A percentile compares a stretch with the other conserved stretches of the same genome.
These are phyloP conservation scores for Mycosphaerelloides madeirae DNA, from an alignment of 2,329 filamentous ascomycete species.

Conservation along the genomic window DNA sequence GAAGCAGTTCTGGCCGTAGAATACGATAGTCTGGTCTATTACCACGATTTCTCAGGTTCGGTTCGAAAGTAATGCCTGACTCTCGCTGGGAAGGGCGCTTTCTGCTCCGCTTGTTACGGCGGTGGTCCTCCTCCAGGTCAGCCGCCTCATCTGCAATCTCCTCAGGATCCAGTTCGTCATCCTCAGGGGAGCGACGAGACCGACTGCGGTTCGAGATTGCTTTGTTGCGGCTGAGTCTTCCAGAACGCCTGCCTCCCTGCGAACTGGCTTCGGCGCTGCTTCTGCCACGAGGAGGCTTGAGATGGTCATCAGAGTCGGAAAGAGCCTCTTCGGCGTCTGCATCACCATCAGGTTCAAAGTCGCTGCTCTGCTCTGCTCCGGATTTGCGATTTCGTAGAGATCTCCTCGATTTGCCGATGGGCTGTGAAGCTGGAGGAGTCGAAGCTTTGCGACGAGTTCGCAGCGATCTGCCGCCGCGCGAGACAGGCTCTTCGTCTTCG, in stretches of 20 bases:
- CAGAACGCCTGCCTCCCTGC: conserved; percentile 45
- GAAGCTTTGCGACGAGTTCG: conserved; percentile 28
- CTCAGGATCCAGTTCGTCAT: conserved; percentile 44
- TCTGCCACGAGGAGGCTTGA: conserved; percentile 41
- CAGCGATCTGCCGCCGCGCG: conserved; percentile 41
- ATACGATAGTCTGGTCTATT: conserved; percentile 83
- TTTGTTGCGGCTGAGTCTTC: conserved; percentile 45
- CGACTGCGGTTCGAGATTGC: conserved; percentile 45
- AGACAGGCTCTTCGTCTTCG: conserved; percentile 53
- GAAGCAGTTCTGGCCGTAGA: conserved; percentile 65
- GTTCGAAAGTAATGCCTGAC: conserved; percentile 34
- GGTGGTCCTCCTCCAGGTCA: conserved; percentile 52
- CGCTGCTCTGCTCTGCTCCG: conserved; percentile 53
- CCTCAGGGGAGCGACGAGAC: conserved; percentile 40
- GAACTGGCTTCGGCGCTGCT: conserved; percentile 42
- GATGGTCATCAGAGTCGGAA: conserved; percentile 47
- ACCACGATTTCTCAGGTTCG: conserved; percentile 57
- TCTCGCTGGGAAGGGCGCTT: conserved; percentile 21
- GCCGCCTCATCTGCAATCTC: conserved; percentile 54
- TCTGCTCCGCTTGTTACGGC: conserved; percentile 33
- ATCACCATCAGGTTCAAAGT: conserved; percentile 58
- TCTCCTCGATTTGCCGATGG: conserved; percentile 35
- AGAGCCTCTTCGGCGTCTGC: conserved; percentile 51
- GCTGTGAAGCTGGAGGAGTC: conserved; percentile 28
- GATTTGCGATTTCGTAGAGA: conserved; percentile 42